phyloP scores from a whole-genome alignment of 2,329 filamentous ascomycete genomes.

The Hypomyces rosellus region DNA sequence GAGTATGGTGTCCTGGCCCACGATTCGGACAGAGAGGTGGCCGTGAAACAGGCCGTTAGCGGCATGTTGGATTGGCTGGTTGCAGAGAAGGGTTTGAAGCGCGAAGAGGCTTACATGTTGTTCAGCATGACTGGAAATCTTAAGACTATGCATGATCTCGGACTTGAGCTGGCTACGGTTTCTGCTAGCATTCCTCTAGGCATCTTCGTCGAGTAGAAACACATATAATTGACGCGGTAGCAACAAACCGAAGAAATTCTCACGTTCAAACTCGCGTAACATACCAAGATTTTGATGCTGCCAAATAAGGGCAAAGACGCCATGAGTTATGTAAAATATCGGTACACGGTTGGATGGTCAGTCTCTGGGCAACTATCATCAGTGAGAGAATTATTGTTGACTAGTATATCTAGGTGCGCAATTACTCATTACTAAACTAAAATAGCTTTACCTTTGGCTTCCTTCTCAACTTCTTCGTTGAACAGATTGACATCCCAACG shows the following conservation, averaged over 20 bases:
- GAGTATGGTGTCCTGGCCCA: slow-evolving; percentile 43
- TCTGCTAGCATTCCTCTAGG: slow-evolving; percentile 5
- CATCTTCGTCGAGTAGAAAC: not conserved
- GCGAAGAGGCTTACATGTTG: slow-evolving; percentile 46
- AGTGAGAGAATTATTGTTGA: too few species aligned
- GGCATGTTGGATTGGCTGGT: slow-evolving; percentile 44
- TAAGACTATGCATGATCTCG: slow-evolving; percentile 32
- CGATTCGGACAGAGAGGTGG: slow-evolving; percentile 40
- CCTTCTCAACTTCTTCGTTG: not conserved
- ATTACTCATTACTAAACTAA: not conserved
- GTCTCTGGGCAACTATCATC: too few species aligned
- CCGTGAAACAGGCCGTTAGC: slow-evolving; percentile 41
- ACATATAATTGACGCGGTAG: too few species aligned
- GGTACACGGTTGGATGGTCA: too few species aligned
- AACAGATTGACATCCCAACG: not conserved
- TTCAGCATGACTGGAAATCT: slow-evolving; percentile 43
- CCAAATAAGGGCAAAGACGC: too few species aligned
- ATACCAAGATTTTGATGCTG: too few species aligned
- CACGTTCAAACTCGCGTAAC: too few species aligned
- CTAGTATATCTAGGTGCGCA: too few species aligned
- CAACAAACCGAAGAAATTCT: too few species aligned
- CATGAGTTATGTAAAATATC: too few species aligned
- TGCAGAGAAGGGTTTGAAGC: slow-evolving; percentile 37
- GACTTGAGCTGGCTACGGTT: not conserved
- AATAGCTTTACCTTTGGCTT: not conserved